These are phyloP conservation scores for Cynara cardunculus DNA, from an alignment of 129 eudicot genomes.

Conservation along the genomic window DNA sequence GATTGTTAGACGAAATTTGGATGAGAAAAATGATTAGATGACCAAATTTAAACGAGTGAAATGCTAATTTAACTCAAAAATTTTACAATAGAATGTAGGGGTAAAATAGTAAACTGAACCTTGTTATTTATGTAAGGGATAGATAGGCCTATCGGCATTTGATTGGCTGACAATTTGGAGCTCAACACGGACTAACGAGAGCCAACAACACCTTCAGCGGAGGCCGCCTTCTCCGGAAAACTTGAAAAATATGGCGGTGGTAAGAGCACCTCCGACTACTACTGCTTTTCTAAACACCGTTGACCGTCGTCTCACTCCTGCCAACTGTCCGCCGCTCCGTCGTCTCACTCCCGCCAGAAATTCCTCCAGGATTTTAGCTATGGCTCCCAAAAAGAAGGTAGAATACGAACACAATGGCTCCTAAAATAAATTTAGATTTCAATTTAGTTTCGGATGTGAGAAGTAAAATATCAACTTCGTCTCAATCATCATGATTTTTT, in stretches of 20 bases:
- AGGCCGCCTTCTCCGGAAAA: constrained; percentile 1
- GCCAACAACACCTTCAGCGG: background rate
- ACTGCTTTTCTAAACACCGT: constrained; percentile 32
- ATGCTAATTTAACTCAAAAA: no score
- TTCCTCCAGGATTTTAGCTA: constrained; percentile 50
- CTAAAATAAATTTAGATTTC: background rate
- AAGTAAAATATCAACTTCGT: background rate
- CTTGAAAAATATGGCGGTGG: constrained; percentile 43
- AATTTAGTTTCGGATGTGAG: background rate
- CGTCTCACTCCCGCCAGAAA: constrained; percentile 31
- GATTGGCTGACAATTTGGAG: constrained; percentile 38
- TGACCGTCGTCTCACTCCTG: constrained; percentile 22
- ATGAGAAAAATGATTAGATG: no score
- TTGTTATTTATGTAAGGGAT: background rate
- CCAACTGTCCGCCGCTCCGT: constrained; percentile 20
- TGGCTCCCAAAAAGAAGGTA: constrained; percentile 90
- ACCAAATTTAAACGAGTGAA: no score
- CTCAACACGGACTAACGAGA: constrained; percentile 7
- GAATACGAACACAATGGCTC: background rate
- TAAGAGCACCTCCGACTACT: constrained; percentile 30
- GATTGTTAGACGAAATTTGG: no score
- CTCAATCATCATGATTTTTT: background rate
- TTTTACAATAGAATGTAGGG: background rate
- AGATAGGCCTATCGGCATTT: constrained; percentile 47
- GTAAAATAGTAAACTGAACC: constrained; percentile 10